Base-by-base conservation (phyloP, 1,284 basidiomycete genomes). In the Prillingera fragicola region DNA sequence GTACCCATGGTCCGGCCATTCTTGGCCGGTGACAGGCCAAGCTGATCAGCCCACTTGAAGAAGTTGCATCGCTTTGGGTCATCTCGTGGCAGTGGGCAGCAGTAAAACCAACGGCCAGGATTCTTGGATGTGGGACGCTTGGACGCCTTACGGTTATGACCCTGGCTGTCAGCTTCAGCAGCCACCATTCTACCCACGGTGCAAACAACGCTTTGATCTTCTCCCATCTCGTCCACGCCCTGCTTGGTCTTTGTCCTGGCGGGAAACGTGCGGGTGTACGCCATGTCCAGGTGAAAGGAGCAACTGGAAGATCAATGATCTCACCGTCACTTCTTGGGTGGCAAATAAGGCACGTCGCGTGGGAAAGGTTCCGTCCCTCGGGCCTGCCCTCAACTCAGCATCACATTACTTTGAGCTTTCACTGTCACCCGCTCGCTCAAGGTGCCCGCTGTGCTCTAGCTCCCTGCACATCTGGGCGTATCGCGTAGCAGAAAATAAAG, bases 41-140 rank as follows among this genome's bases (percentile, higher is more conserved):
- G n/a, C 40, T 63, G 61, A 40, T 69, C 67, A 19, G 52, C 62
- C 67, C 67, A 69, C 54, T 61, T 54, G 59, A 69, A 69, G 54
- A 62, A 69, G 38, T 63, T 66, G 56, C 67, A 69, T 37, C 54
- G 43, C 5, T 51, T 26, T 3, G 62, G 49, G 48, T 67, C 63
- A 31, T 63, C 56, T 12, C 51, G 51, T 10, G 33, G 36, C 6
- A 60, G 41, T 3, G 63, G 55, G 43, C 67, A 69, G n/a, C 54
- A 41, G 50, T 62, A 69, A 52, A 67, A 69, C 9, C 39, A 65
- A 51, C 65, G 55, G n/a, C 60, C 61, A 3, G 62, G 46, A 34
- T 68, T 68, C 46, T 62, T 61, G 19, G 60, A 50, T 2, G 32
- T 47, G 3, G 58, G 57, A 29, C 22, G 34, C 13, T 32, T 38